Conservation (phyloP, 176 grass and related monocot genomes). For the Chloris gayana region DNA sequence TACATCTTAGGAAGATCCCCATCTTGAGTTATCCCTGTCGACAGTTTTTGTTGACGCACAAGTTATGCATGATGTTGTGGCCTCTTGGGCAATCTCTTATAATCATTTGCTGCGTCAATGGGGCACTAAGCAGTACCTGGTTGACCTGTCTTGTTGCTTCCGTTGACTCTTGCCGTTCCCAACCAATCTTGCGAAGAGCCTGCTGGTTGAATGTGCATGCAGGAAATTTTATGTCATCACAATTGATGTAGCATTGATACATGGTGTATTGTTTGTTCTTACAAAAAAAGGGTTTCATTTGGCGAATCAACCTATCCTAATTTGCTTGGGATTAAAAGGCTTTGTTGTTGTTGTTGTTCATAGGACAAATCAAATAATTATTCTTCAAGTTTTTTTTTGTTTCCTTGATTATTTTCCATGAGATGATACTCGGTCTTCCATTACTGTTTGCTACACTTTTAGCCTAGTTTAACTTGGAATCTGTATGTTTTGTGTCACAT, state of each 20-base stretch:
- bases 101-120: background rate
- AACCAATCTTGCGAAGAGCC: conserved; percentile 10
- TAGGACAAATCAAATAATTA: conserved; percentile 1
- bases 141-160: conserved; percentile 17
- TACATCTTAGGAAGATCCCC: background rate
- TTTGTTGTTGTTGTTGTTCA: too few species aligned
- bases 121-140: conserved; percentile 6
- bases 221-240: conserved; percentile 4
- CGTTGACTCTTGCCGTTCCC: conserved; percentile 3
- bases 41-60: conserved; percentile 18
- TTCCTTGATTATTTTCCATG: conserved; percentile 15
- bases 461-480: conserved; percentile 22
- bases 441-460: conserved; percentile 15
- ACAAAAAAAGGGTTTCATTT: too few species aligned
- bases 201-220: conserved; percentile 8
- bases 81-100: conserved; percentile 19
- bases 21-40: background rate
- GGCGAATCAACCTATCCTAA: too few species aligned
- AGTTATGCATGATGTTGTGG: conserved; percentile 18
- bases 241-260: background rate
- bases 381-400: conserved; percentile 19
- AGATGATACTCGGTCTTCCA: conserved; percentile 12
- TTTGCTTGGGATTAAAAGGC: too few species aligned
- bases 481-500: background rate
- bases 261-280: background rate